Evolutionary conservation across 108 stramenopile genomes (phyloP).

Genomic region (Fistulifera pelliculosa): DNA sequence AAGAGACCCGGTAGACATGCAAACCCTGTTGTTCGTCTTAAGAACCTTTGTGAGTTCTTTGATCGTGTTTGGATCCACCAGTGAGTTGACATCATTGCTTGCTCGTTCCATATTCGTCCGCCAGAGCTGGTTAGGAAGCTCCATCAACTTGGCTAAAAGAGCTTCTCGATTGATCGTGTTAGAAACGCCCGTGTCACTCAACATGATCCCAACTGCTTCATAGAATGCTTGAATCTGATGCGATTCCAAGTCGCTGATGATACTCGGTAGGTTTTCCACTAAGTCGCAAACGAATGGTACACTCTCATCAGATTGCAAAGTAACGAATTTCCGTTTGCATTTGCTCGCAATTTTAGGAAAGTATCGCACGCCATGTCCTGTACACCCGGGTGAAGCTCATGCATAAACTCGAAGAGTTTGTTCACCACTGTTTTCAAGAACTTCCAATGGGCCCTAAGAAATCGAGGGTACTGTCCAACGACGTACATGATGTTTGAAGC

Average conservation of each 20-base stretch:
- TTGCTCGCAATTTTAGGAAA: slow-evolving; percentile 97
- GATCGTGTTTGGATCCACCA: slow-evolving; percentile 83
- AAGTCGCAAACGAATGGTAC: slow-evolving; percentile 91
- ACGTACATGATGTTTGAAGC: slow-evolving; percentile 99
- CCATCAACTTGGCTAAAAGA: slow-evolving; percentile 85
- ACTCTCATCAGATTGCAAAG: slow-evolving; percentile 83
- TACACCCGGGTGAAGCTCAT: slow-evolving; percentile 97
- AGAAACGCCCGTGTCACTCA: slow-evolving; percentile 83
- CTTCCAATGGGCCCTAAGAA: slow-evolving; percentile 99
- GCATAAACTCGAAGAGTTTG: slow-evolving; percentile 99
- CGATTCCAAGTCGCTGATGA: slow-evolving; percentile 94
- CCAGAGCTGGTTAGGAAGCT: slow-evolving; percentile 88
- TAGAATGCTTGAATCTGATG: slow-evolving; percentile 99
- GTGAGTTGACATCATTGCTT: slow-evolving; percentile 56
- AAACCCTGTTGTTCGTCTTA: slow-evolving; percentile 89
- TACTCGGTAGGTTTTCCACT: slow-evolving; percentile 79
- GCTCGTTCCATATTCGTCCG: slow-evolving; percentile 84
- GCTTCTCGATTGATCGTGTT: slow-evolving; percentile 77
- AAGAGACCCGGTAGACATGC: slow-evolving; percentile 84
- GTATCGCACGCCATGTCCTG: slow-evolving; percentile 99
- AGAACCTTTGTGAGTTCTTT: slow-evolving; percentile 94
- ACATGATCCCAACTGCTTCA: slow-evolving; percentile 94
- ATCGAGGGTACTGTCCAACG: slow-evolving; percentile 99
- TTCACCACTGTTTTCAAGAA: slow-evolving; percentile 99
- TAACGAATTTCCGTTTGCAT: slow-evolving; percentile 96